Evolutionary conservation across 1,139 yeast species (phyloP).

Genomic region (Meyerozyma elateridarum): DNA sequence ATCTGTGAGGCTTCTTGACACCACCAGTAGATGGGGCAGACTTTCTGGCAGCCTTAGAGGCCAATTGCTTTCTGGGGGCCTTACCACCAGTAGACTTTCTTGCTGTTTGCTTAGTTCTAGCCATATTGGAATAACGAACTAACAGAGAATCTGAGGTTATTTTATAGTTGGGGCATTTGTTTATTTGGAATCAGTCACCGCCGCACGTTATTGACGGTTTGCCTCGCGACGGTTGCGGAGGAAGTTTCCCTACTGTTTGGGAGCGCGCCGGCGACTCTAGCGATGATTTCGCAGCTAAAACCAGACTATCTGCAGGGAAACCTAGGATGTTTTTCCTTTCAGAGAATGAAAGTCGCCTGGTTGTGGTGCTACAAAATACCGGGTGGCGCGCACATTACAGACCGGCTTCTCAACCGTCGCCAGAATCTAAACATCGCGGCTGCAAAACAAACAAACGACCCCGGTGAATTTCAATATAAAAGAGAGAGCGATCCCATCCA

Average conservation of each 20-base stretch:
- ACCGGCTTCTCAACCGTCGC: too few relatives aligned
- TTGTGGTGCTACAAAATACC: constrained; percentile 8
- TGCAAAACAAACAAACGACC: constrained; percentile 8
- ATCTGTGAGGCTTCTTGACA: constrained; percentile 99
- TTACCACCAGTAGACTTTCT: constrained; percentile 99
- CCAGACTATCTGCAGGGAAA: background rate
- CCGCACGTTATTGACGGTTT: background rate
- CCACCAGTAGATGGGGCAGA: constrained; percentile 98
- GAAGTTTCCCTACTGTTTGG: too few relatives aligned
- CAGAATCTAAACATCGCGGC: too few relatives aligned
- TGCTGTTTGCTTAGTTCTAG: constrained; percentile 98
- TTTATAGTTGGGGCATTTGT: background rate
- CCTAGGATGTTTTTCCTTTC: background rate
- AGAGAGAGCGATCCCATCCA: background rate
- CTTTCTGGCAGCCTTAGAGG: constrained; percentile 98
- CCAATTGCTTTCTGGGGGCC: constrained; percentile 99
- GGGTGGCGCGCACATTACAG: constrained; percentile 5
- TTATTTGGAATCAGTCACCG: constrained; percentile 1
- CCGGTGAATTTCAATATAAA: constrained; percentile 10
- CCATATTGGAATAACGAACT: constrained; percentile 50
- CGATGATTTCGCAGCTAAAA: too few relatives aligned
- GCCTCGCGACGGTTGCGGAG: background rate
- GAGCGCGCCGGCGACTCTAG: too few relatives aligned
- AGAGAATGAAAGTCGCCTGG: constrained; percentile 4
- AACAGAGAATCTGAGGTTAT: constrained; percentile 7